Conservation (phyloP, 2,329 filamentous ascomycete genomes). For the Chaetothyriales sp. region DNA sequence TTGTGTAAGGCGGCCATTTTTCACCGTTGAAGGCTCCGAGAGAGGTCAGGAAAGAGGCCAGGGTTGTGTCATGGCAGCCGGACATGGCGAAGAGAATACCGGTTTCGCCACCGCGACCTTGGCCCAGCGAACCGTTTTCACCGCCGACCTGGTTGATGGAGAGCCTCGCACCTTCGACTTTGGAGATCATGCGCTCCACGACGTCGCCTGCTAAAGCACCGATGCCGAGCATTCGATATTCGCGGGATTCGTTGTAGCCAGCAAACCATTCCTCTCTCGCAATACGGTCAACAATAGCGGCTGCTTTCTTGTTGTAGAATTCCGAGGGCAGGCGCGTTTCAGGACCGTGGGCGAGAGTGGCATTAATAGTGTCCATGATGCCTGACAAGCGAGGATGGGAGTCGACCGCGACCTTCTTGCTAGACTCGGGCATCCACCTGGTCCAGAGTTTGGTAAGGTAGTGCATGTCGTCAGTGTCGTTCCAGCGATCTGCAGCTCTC, state of each 20-base stretch:
- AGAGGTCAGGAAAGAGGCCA: constrained; percentile 64
- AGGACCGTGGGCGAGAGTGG: constrained; percentile 70
- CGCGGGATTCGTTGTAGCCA: constrained; percentile 68
- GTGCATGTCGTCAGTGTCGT: constrained; percentile 63
- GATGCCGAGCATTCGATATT: constrained; percentile 83
- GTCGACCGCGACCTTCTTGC: constrained; percentile 63
- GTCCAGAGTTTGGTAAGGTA: constrained; percentile 66
- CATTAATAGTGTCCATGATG: constrained; percentile 88
- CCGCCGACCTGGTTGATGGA: constrained; percentile 38
- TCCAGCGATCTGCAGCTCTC: constrained; percentile 59
- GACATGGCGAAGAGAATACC: constrained; percentile 61
- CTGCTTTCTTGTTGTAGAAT: constrained; percentile 69
- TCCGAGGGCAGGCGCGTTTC: constrained; percentile 65
- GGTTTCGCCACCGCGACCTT: constrained; percentile 35
- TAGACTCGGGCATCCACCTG: constrained; percentile 69
- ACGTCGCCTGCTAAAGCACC: constrained; percentile 75
- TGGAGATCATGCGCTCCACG: constrained; percentile 58
- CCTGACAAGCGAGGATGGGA: constrained; percentile 71
- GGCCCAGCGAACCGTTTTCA: constrained; percentile 25
- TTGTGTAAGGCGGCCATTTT: constrained; percentile 86
- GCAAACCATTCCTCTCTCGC: constrained; percentile 85
- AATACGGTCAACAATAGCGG: constrained; percentile 56
- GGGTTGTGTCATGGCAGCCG: constrained; percentile 87
- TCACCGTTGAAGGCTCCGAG: constrained; percentile 62
- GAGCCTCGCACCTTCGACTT: constrained; percentile 46